Base-by-base conservation (phyloP, 2,329 filamentous ascomycete genomes). In the Colletotrichum coccodes region DNA sequence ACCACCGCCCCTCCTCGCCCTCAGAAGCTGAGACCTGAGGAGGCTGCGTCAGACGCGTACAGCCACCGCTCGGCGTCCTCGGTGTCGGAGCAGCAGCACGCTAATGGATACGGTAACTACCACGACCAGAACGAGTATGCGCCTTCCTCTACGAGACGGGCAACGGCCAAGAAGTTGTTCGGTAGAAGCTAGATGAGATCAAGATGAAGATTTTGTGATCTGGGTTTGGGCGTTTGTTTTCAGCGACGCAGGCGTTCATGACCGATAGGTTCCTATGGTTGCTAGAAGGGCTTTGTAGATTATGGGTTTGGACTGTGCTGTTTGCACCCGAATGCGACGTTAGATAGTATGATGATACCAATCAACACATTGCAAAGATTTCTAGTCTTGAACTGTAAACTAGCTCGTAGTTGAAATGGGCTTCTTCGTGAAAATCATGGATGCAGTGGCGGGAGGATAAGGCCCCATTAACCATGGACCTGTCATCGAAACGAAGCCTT, bases 1-100 rank as follows among this genome's bases (percentile, higher is more conserved):
- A 7, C 77, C 76, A 1, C 77, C 78, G 6, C 78, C 50, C 50
- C 77, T 1, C 77, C 76, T 1, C 73, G 78, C 3, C 78, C 78
- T 1, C 77, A 78, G 42, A 79, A 79, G 74, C 72, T 79, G 28
- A 73, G 75, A 34, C 36, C 72, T 0, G 72, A 74, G n/a, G 73
- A 76, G 3, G 53, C 49, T 12, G 50, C 68, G 8, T 38, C 64
- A 14, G 59, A 64, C 6, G 40, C 47, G n/a, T 64, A 64, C 38
- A 38, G 38, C 23, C 64, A 68, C 6, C 62, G 65, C 8, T 49
- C 62, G 26, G 14, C 62, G 1, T 59, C 53, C 2, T 58, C 70
- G n/a, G 34, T 28, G 3, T 34, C 57, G 1, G 70, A 68, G 49
- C 60, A 57, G 52, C 64, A 68, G 23, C 65, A 68, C 0, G 64